Evolutionary conservation across 2,329 filamentous ascomycete species (phyloP).

Genomic region (Coniochaeta prunicola): DNA sequence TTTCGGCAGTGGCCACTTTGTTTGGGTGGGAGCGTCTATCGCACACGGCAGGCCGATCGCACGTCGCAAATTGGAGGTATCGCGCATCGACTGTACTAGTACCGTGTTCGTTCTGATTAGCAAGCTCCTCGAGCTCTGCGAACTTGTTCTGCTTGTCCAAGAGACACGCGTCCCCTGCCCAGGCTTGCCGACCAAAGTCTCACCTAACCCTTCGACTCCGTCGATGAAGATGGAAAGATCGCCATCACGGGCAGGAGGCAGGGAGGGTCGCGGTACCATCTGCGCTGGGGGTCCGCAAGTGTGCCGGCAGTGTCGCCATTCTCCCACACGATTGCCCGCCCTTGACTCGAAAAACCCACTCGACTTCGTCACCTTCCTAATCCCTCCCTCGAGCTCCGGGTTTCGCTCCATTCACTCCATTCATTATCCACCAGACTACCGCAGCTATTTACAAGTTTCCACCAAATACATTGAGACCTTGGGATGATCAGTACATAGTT

Average conservation of each 20-base stretch:
- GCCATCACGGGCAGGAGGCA: neutral
- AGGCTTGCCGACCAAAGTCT: neutral
- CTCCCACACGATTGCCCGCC: neutral
- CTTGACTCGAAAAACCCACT: neutral
- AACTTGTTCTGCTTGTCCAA: too few relatives aligned
- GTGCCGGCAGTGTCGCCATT: neutral
- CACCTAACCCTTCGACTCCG: neutral
- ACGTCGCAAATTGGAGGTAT: neutral
- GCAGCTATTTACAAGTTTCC: too few relatives aligned
- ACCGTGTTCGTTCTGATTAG: neutral
- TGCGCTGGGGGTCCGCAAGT: neutral
- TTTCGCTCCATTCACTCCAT: neutral
- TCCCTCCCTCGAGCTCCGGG: neutral
- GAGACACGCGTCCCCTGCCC: too few relatives aligned
- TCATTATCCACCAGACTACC: neutral
- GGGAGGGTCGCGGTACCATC: neutral
- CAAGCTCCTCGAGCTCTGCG: neutral
- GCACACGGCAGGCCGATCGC: constrained; percentile 1
- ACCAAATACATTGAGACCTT: too few relatives aligned
- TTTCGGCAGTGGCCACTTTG: neutral
- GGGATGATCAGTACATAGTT: neutral
- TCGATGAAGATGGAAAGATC: neutral
- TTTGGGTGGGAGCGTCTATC: neutral
- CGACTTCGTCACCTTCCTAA: neutral
- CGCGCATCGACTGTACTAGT: neutral